Evolutionary conservation across 441 rosid genomes (phyloP).

Genomic region (Croton setiger): DNA sequence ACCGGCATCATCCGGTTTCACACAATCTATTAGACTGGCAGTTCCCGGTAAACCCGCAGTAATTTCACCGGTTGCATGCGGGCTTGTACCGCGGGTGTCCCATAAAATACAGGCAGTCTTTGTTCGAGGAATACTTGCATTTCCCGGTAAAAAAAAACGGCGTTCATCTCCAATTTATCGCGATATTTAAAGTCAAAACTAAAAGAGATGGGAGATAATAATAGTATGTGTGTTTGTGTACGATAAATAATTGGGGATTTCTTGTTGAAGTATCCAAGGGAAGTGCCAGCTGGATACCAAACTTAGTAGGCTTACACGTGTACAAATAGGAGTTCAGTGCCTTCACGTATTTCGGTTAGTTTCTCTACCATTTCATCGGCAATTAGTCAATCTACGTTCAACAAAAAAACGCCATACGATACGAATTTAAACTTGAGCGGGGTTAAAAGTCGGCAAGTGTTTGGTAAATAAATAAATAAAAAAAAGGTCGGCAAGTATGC

Average conservation of each 20-base stretch:
- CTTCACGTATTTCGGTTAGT: slow-evolving; percentile 38
- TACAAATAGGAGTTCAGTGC: slow-evolving; percentile 45
- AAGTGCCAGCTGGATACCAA: slow-evolving; percentile 56
- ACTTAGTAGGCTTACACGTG: slow-evolving; percentile 49
- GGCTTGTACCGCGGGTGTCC: slow-evolving; percentile 55
- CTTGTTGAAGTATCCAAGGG: slow-evolving; percentile 41
- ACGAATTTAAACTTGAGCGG: too few relatives aligned
- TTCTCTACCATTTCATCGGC: slow-evolving; percentile 18
- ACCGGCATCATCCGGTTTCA: slow-evolving; percentile 36
- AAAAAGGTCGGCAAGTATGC: too few relatives aligned
- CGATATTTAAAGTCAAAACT: slow-evolving; percentile 33
- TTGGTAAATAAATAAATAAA: too few relatives aligned
- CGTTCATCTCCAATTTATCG: slow-evolving; percentile 29
- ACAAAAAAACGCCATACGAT: too few relatives aligned
- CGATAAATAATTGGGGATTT: slow-evolving; percentile 33
- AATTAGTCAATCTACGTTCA: background rate
- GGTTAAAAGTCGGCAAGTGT: too few relatives aligned
- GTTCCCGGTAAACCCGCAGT: slow-evolving; percentile 41
- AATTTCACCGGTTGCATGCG: slow-evolving; percentile 34
- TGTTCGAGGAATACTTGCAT: slow-evolving; percentile 26
- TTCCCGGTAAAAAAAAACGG: slow-evolving; percentile 50
- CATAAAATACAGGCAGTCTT: slow-evolving; percentile 43
- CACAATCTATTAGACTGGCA: slow-evolving; percentile 33
- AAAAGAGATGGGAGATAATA: background rate
- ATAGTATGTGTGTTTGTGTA: slow-evolving; percentile 19